phyloP scores from a whole-genome alignment of 2,329 filamentous ascomycete species.

The Arachnopeziza araneosa region DNA sequence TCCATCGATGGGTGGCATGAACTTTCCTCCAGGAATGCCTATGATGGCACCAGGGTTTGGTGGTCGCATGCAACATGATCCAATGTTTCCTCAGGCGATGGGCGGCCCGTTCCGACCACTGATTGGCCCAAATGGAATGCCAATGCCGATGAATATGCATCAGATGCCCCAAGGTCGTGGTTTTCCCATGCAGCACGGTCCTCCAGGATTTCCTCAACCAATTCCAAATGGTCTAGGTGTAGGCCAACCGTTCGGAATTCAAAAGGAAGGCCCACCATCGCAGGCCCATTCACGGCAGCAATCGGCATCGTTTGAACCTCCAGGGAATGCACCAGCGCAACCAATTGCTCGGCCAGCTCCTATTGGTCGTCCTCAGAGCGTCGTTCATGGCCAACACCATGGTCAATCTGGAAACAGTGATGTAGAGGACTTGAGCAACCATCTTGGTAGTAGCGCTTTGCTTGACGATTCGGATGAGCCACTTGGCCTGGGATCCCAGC shows the following conservation, averaged over 20 bases:
- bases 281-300: slow-evolving; percentile 68
- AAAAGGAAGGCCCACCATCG: slow-evolving; percentile 37
- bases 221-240: slow-evolving; percentile 38
- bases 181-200: slow-evolving; percentile 36
- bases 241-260: slow-evolving; percentile 35
- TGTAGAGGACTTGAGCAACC: slow-evolving; percentile 67
- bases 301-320: slow-evolving; percentile 45
- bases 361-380: slow-evolving; percentile 81
- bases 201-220: slow-evolving; percentile 49
- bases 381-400: slow-evolving; percentile 46
- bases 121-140: slow-evolving; percentile 42
- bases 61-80: slow-evolving; percentile 38
- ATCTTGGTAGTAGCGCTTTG: slow-evolving; percentile 85
- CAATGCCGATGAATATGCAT: slow-evolving; percentile 54
- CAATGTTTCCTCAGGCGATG: slow-evolving; percentile 48
- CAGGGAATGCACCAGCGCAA: slow-evolving; percentile 48
- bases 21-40: slow-evolving; percentile 41
- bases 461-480: slow-evolving; percentile 67
- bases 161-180: slow-evolving; percentile 48
- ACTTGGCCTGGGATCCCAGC: slow-evolving; percentile 33
- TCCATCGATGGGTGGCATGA: slow-evolving; percentile 50
- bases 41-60: slow-evolving; percentile 40
- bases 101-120: slow-evolving; percentile 51
- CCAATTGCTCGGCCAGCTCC: slow-evolving; percentile 79
- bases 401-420: slow-evolving; percentile 43